Percentiles rank a stretch among this genome's conserved stretches.
Conservation (phyloP, 805 yeast species). For the Pichia cephalocereana region DNA sequence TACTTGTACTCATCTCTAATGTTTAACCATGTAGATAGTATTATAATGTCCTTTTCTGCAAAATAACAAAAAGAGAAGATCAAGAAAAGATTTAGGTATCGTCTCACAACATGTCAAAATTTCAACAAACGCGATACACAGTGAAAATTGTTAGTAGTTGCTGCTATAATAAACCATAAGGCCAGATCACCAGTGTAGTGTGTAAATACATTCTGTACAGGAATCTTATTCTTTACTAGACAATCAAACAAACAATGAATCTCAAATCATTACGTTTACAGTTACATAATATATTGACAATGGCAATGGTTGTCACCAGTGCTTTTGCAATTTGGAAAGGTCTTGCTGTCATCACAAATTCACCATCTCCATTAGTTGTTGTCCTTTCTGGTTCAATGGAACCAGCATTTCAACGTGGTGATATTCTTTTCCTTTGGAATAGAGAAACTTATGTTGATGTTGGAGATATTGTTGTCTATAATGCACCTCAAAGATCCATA, state of each 20-base stretch:
- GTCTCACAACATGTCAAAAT: too few species aligned
- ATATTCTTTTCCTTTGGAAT: conserved; percentile 86
- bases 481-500: conserved; percentile 64
- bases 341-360: conserved; percentile 62
- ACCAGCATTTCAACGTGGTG: conserved; percentile 98
- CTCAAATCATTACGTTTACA: conserved; percentile 22
- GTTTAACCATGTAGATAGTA: too few species aligned
- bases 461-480: conserved; percentile 93
- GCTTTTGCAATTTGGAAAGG: conserved; percentile 92
- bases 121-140: too few species aligned
- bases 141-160: too few species aligned
- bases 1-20: conserved; percentile 9
- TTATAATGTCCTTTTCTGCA: too few species aligned
- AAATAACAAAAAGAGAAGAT: too few species aligned
- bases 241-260: conserved; percentile 15
- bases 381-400: conserved; percentile 98
- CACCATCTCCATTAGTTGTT: conserved; percentile 91
- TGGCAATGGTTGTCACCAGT: conserved; percentile 74
- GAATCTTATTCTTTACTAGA: too few species aligned
- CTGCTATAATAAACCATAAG: too few species aligned
- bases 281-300: conserved; percentile 42
- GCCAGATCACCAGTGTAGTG: too few species aligned
- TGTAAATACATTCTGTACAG: too few species aligned
- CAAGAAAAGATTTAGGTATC: too few species aligned
- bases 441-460: conserved; percentile 57